These are phyloP conservation scores for Akanthomyces lecanii DNA, from an alignment of 2,329 filamentous ascomycete genomes.

Conservation along the genomic window DNA sequence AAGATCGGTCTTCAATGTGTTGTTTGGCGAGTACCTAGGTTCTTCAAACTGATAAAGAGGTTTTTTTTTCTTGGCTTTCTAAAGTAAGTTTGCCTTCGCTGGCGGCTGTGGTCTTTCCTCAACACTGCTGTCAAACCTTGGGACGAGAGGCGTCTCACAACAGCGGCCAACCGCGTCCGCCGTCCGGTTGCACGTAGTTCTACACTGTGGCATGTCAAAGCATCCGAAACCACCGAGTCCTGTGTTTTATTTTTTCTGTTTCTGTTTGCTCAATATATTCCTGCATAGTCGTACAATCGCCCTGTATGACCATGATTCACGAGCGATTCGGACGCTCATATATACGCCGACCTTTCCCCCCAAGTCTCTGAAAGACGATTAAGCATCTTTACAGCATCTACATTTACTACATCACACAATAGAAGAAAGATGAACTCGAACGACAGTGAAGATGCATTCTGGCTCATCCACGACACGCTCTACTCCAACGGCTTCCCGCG, in stretches of 20 bases:
- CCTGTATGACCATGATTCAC: not conserved
- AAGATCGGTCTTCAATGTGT: not conserved
- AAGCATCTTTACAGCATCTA: not conserved
- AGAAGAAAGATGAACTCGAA: not conserved
- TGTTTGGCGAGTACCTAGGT: no score
- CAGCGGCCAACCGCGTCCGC: not conserved
- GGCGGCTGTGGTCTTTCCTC: no score
- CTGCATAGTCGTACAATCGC: not conserved
- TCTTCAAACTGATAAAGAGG: no score
- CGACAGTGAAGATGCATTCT: not conserved
- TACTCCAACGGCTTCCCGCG: not conserved
- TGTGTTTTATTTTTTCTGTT: not conserved
- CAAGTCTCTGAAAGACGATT: not conserved
- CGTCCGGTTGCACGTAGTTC: not conserved
- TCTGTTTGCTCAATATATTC: not conserved
- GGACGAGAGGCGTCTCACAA: not conserved
- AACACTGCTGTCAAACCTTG: not conserved
- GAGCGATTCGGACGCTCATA: not conserved
- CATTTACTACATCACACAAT: not conserved
- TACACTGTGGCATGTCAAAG: not conserved
- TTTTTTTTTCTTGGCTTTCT: not conserved
- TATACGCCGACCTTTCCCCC: not conserved
- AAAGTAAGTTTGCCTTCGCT: not conserved
- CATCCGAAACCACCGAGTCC: not conserved
- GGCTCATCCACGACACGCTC: constrained; percentile 6